These are phyloP conservation scores for Thielaviopsis punctulata DNA, from an alignment of 2,329 filamentous ascomycete genomes.

Conservation along the genomic window DNA sequence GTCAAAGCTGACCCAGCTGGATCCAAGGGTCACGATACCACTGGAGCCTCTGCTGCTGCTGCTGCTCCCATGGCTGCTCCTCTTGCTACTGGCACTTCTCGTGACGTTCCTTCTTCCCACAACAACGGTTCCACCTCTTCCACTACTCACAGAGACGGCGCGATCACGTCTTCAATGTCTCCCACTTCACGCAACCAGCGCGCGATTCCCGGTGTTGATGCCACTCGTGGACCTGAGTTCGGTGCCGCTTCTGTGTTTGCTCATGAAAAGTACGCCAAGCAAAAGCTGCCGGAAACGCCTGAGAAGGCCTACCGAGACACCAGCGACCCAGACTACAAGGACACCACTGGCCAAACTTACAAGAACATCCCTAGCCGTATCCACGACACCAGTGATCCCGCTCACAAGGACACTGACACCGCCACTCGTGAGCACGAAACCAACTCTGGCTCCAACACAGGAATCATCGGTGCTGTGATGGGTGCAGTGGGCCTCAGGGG, in stretches of 20 bases:
- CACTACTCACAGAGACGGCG: not conserved
- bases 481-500: conserved; percentile 8
- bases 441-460: not conserved
- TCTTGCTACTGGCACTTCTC: not conserved
- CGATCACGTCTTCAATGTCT: too few relatives aligned
- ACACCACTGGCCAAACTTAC: not conserved
- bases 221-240: not conserved
- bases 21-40: not conserved
- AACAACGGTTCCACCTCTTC: not conserved
- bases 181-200: not conserved
- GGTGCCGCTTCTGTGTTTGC: not conserved
- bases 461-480: conserved; percentile 8
- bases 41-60: not conserved
- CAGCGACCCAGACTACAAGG: not conserved
- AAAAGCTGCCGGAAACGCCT: not conserved
- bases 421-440: not conserved
- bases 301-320: not conserved
- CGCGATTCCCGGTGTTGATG: not conserved
- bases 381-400: not conserved
- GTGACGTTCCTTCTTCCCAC: not conserved
- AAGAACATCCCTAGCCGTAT: not conserved
- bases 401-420: not conserved
- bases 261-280: conserved; percentile 1
- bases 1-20: not conserved
- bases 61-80: not conserved